Percentiles rank a stretch among this genome's conserved stretches.
Conservation (phyloP, 2,329 filamentous ascomycete genomes). For the Stenocarpella maydis region DNA sequence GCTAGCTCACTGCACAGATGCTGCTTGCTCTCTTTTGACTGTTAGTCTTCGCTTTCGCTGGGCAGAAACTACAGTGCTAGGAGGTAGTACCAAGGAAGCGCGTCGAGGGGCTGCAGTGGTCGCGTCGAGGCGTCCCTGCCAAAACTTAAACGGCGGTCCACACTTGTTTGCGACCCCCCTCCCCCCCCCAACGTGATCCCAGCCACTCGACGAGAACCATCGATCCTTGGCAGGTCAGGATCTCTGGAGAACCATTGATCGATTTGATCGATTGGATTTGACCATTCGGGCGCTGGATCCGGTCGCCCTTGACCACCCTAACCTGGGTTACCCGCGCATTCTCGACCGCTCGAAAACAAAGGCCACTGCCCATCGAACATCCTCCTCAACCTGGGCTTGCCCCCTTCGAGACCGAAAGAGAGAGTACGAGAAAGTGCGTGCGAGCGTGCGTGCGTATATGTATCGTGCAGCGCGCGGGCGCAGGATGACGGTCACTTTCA, state of each 20-base stretch:
- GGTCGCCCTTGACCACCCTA: conserved; percentile 19
- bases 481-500: conserved; percentile 34
- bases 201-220: conserved; percentile 26
- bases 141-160: conserved; percentile 24
- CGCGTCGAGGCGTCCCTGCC: conserved; percentile 29
- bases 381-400: not conserved
- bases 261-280: not conserved
- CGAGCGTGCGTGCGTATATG: conserved; percentile 10
- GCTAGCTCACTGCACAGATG: conserved; percentile 12
- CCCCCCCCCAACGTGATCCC: no score
- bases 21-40: not conserved
- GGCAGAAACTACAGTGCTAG: conserved; percentile 9
- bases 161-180: conserved; percentile 29
- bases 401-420: not conserved
- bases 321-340: not conserved
- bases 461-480: conserved; percentile 33
- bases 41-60: conserved; percentile 19
- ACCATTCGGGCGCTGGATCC: conserved; percentile 22
- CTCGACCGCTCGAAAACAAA: conserved; percentile 26
- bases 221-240: conserved; percentile 26
- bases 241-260: conserved; percentile 22
- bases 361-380: conserved; percentile 10
- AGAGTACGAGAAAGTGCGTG: not conserved
- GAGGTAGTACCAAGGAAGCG: conserved; percentile 9
- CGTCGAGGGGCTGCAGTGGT: conserved; percentile 15